Conservation (phyloP, 495 filamentous ascomycete genomes). For the Penicillium ochrochloron region DNA sequence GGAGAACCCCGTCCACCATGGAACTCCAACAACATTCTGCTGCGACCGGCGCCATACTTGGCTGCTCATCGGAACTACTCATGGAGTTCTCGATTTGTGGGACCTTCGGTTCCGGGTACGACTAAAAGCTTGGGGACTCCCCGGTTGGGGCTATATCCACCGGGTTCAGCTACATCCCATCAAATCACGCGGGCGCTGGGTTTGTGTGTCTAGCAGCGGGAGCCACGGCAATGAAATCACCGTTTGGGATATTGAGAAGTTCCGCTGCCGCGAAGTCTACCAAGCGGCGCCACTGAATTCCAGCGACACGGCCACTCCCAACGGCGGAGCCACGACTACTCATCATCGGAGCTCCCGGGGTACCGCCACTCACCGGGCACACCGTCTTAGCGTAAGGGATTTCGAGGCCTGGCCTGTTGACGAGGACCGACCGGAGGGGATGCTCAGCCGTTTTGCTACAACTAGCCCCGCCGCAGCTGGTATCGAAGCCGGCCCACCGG, state of each 20-base stretch:
- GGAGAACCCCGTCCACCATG: constrained; percentile 91
- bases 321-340: constrained; percentile 16
- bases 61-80: constrained; percentile 89
- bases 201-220: constrained; percentile 88
- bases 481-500: constrained; percentile 53
- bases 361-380: constrained; percentile 45
- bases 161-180: constrained; percentile 76
- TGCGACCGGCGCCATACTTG: constrained; percentile 83
- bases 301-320: constrained; percentile 22
- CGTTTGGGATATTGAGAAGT: constrained; percentile 94
- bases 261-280: constrained; percentile 87
- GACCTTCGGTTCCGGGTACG: constrained; percentile 91
- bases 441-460: constrained; percentile 86
- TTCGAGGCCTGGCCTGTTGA: constrained; percentile 92
- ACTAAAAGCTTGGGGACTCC: constrained; percentile 86
- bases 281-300: constrained; percentile 52
- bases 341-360: constrained; percentile 33
- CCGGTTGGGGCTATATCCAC: constrained; percentile 80
- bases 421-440: constrained; percentile 83
- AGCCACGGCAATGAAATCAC: constrained; percentile 84
- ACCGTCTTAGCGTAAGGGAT: constrained; percentile 60
- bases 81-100: constrained; percentile 93
- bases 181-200: constrained; percentile 75
- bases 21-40: constrained; percentile 91
- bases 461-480: constrained; percentile 40